Percentiles rank a stretch among this genome's conserved stretches.
phyloP scores from a whole-genome alignment of 2,329 filamentous ascomycete genomes.

The Colletotrichum sp. region DNA sequence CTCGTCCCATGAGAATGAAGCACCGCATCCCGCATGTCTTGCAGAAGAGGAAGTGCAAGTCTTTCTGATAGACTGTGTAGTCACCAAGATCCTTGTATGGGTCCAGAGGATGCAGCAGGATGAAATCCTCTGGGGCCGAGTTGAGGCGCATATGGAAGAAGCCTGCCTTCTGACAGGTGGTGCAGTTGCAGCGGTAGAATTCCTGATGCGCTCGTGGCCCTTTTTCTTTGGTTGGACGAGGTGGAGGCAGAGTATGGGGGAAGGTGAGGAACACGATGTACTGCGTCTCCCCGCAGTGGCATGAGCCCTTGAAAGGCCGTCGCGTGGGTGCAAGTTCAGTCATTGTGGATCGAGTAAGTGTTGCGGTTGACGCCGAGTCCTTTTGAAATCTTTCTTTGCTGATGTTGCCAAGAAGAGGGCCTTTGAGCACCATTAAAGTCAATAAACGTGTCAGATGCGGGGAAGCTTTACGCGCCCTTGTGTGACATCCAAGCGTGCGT shows the following conservation, averaged over 20 bases:
- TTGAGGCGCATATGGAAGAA: conserved; percentile 49
- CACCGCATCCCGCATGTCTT: conserved; percentile 48
- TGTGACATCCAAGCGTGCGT: neutral
- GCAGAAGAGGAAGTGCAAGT: conserved; percentile 49
- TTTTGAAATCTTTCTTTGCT: neutral
- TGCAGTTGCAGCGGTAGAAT: conserved; percentile 53
- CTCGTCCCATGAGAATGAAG: conserved; percentile 42
- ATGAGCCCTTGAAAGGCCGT: conserved; percentile 42
- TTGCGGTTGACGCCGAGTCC: neutral
- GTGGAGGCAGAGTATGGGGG: conserved; percentile 30
- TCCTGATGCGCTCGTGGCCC: conserved; percentile 26
- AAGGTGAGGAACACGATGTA: conserved; percentile 49
- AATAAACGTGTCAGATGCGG: neutral
- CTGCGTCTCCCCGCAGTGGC: conserved; percentile 48
- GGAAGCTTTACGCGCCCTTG: neutral
- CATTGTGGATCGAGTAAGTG: neutral
- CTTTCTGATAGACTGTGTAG: conserved; percentile 38
- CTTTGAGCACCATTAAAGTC: neutral
- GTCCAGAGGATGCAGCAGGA: conserved; percentile 46
- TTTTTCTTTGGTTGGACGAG: neutral
- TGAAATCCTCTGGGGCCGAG: conserved; percentile 43
- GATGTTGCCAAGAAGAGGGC: neutral
- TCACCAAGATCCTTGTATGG: conserved; percentile 41
- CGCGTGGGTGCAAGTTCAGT: conserved; percentile 15
- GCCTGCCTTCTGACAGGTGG: conserved; percentile 51